Conservation (phyloP, 2,329 filamentous ascomycete genomes). For the Cercospora sp. region DNA sequence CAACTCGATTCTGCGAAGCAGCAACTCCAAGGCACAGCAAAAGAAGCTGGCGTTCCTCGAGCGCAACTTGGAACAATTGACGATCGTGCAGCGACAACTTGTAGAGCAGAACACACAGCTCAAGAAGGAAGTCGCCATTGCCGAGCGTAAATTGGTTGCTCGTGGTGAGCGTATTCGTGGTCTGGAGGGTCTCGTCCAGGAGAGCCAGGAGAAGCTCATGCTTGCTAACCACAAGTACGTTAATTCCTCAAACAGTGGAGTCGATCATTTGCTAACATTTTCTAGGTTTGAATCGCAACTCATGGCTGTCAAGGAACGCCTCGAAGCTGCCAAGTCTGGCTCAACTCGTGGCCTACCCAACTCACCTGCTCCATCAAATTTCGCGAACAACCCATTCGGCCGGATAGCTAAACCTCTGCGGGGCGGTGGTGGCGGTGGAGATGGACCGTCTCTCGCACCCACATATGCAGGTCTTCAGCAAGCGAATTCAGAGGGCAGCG, state of each 20-base stretch:
- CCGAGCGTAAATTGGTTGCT: slow-evolving; percentile 93
- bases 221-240: slow-evolving; percentile 94
- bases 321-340: slow-evolving; percentile 90
- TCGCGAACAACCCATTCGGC: slow-evolving; percentile 70
- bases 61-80: slow-evolving; percentile 95
- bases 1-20: slow-evolving; percentile 94
- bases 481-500: slow-evolving; percentile 36
- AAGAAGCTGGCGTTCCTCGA: slow-evolving; percentile 99
- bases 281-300: slow-evolving; percentile 93
- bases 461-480: slow-evolving; percentile 47
- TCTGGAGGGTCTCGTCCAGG: slow-evolving; percentile 86
- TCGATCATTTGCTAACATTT: slow-evolving; percentile 16
- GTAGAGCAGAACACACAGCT: slow-evolving; percentile 96
- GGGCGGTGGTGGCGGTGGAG: slow-evolving; percentile 51
- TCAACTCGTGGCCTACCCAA: slow-evolving; percentile 80
- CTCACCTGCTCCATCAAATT: slow-evolving; percentile 44
- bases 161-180: slow-evolving; percentile 96
- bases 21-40: slow-evolving; percentile 97
- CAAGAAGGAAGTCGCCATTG: slow-evolving; percentile 99
- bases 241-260: not conserved
- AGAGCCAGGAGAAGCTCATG: slow-evolving; percentile 97
- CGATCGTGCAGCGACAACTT: slow-evolving; percentile 93
- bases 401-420: slow-evolving; percentile 66
- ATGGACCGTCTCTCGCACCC: slow-evolving; percentile 42
- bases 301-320: slow-evolving; percentile 92